Evolutionary conservation across 2,329 filamentous ascomycete species (phyloP).

Genomic region (Aspergillus alliaceus): DNA sequence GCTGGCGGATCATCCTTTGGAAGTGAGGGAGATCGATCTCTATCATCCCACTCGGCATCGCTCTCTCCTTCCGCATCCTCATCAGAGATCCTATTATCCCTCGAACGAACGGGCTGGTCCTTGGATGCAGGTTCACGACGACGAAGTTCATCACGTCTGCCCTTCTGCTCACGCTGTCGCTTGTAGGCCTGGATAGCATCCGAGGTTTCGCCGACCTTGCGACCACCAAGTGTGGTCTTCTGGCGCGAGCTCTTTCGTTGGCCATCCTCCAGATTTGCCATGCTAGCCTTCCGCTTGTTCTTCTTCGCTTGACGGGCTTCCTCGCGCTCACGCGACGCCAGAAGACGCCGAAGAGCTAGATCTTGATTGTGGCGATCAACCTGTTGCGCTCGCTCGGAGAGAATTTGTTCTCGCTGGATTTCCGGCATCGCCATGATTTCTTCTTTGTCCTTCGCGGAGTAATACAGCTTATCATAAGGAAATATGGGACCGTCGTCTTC

Average conservation of each 20-base stretch:
- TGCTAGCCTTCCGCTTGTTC: conserved; percentile 72
- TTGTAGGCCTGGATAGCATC: conserved; percentile 73
- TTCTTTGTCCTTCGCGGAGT: conserved; percentile 69
- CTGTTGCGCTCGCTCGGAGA: conserved; percentile 82
- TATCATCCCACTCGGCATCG: conserved; percentile 74
- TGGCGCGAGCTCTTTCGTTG: conserved; percentile 73
- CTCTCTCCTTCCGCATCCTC: conserved; percentile 69
- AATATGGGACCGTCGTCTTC: conserved; percentile 58
- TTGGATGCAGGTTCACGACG: conserved; percentile 41
- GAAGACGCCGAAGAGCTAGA: conserved; percentile 73
- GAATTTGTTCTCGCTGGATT: conserved; percentile 83
- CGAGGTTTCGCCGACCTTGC: conserved; percentile 67
- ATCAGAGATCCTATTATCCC: conserved; percentile 62
- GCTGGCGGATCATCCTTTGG: conserved; percentile 68
- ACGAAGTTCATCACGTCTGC: conserved; percentile 49
- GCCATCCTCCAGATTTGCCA: conserved; percentile 74
- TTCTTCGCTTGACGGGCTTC: conserved; percentile 53
- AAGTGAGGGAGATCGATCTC: conserved; percentile 49
- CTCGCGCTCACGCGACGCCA: conserved; percentile 66
- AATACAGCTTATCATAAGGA: conserved; percentile 84
- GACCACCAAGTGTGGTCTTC: conserved; percentile 65
- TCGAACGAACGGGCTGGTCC: conserved; percentile 62
- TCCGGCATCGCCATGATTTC: conserved; percentile 85
- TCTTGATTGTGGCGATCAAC: conserved; percentile 82
- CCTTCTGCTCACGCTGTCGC: conserved; percentile 60